These are phyloP conservation scores for Xanthoparmelia taractica DNA, from an alignment of 495 filamentous ascomycete species.

Conservation along the genomic window DNA sequence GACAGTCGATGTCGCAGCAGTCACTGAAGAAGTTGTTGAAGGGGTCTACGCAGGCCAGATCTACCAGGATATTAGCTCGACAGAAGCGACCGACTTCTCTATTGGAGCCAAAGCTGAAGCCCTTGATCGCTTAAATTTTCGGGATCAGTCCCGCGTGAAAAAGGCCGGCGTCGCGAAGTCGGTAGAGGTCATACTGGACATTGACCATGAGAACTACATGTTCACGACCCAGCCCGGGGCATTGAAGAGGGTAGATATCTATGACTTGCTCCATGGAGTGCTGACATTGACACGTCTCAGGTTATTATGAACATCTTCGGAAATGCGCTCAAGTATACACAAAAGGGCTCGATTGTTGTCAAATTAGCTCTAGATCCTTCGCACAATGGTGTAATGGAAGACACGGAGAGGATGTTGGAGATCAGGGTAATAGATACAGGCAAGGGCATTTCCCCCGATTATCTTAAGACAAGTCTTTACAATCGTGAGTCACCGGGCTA, in stretches of 20 bases:
- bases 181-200: constrained; percentile 56
- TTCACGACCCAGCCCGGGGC: constrained; percentile 67
- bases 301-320: constrained; percentile 78
- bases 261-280: not conserved
- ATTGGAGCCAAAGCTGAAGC: constrained; percentile 14
- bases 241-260: constrained; percentile 43
- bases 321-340: constrained; percentile 76
- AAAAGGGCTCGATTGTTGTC: constrained; percentile 56
- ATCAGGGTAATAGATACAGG: constrained; percentile 42
- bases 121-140: constrained; percentile 23
- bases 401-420: constrained; percentile 28
- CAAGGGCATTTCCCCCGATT: constrained; percentile 40
- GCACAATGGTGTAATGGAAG: constrained; percentile 22
- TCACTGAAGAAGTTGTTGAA: constrained; percentile 46
- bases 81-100: constrained; percentile 19
- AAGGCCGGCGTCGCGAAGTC: constrained; percentile 23
- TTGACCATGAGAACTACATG: constrained; percentile 52
- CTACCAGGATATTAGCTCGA: constrained; percentile 25
- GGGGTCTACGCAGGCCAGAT: constrained; percentile 28
- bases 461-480: constrained; percentile 36
- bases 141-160: constrained; percentile 19
- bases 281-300: constrained; percentile 2
- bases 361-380: constrained; percentile 43
- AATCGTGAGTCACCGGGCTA: constrained; percentile 18
- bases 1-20: constrained; percentile 27